Conservation (phyloP, 306 rosid genomes). For the Leucaena leucocephala region DNA sequence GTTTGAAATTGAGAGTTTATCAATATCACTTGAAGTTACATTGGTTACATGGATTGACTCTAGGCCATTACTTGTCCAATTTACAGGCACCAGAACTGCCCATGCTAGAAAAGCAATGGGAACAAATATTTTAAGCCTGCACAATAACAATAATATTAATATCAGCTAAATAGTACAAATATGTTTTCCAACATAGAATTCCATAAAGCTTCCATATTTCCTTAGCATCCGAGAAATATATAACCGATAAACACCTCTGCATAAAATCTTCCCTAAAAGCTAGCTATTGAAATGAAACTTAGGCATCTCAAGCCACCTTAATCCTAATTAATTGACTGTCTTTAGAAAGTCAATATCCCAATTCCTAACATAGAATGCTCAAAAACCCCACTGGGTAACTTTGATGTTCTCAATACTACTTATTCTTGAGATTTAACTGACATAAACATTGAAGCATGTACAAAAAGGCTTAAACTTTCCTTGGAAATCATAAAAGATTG, state of each 20-base stretch:
- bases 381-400: not conserved
- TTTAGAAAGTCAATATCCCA: not conserved
- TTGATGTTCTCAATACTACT: not conserved
- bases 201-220: not conserved
- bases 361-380: not conserved
- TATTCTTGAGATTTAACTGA: not conserved
- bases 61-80: slow-evolving; percentile 58
- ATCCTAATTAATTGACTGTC: not conserved
- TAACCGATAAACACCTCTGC: not conserved
- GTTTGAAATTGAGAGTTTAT: slow-evolving; percentile 82
- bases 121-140: slow-evolving; percentile 92
- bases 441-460: not conserved
- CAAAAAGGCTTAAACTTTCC: not conserved
- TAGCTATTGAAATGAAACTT: not conserved
- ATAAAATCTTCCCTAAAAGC: not conserved
- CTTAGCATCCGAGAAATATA: not conserved
- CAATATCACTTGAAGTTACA: slow-evolving; percentile 82
- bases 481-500: no score
- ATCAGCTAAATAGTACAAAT: slow-evolving; percentile 3
- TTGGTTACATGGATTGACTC: slow-evolving; percentile 30
- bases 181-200: slow-evolving; percentile 1
- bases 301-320: not conserved
- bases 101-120: slow-evolving; percentile 84
- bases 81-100: slow-evolving; percentile 85
- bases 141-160: slow-evolving; percentile 21